phyloP scores from a whole-genome alignment of 768 basidiomycete species.

The Calocybe gangraenosa region DNA sequence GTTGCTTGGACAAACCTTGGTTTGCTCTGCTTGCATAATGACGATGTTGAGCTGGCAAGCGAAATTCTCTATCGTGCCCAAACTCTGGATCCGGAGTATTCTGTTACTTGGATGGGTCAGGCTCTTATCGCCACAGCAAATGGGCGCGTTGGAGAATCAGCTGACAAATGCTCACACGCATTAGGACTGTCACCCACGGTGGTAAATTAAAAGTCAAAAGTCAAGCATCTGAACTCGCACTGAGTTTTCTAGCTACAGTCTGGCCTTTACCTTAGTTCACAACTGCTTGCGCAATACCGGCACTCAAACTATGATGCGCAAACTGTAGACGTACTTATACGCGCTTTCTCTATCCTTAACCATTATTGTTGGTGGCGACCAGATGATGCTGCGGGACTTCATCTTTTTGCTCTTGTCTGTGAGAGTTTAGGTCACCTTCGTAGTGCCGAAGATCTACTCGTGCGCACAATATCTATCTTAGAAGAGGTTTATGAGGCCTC shows the following conservation, averaged over 20 bases:
- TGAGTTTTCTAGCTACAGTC: constrained; percentile 58
- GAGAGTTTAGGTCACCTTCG: constrained; percentile 76
- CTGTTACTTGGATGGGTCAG: constrained; percentile 89
- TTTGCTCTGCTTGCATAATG: constrained; percentile 75
- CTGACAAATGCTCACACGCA: constrained; percentile 70
- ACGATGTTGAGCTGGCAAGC: constrained; percentile 78
- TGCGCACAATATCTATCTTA: constrained; percentile 64
- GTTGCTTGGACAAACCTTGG: constrained; percentile 85
- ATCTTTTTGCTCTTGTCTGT: constrained; percentile 81
- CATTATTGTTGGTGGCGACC: constrained; percentile 70
- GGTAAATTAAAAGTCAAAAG: constrained; percentile 39
- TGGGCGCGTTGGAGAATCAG: constrained; percentile 57
- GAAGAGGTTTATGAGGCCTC: constrained; percentile 86
- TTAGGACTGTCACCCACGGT: constrained; percentile 52
- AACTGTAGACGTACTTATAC: constrained; percentile 49
- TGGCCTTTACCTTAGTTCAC: constrained; percentile 71
- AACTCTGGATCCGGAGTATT: constrained; percentile 86
- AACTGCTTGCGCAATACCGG: constrained; percentile 43
- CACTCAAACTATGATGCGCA: constrained; percentile 9
- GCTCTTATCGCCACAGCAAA: constrained; percentile 62
- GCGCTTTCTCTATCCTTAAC: constrained; percentile 77
- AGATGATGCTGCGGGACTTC: constrained; percentile 68
- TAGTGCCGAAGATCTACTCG: constrained; percentile 52
- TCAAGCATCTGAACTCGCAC: not conserved
- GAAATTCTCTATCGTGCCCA: constrained; percentile 87